A percentile compares a stretch with the other conserved stretches of the same genome.
These are phyloP conservation scores for Dactylonectria macrodidyma DNA, from an alignment of 2,329 filamentous ascomycete genomes.

Conservation along the genomic window DNA sequence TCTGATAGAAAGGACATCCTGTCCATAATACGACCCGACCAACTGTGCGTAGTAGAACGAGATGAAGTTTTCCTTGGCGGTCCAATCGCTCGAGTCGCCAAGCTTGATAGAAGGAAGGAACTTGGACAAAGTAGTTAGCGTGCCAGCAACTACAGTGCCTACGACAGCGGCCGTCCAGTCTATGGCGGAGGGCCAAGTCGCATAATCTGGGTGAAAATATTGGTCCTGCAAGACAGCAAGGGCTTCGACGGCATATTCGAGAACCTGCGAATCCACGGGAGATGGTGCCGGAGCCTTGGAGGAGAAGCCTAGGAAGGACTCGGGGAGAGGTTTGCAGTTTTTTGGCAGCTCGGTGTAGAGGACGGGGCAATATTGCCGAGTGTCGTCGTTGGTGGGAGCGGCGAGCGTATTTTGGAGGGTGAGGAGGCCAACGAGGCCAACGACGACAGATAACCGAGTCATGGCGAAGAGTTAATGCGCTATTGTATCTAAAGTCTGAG, in stretches of 20 bases:
- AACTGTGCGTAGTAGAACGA: constrained; percentile 86
- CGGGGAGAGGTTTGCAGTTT: constrained; percentile 40
- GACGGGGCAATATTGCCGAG: constrained; percentile 43
- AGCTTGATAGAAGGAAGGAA: constrained; percentile 61
- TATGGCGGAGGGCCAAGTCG: constrained; percentile 87
- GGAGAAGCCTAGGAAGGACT: constrained; percentile 41
- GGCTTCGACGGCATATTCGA: constrained; percentile 71
- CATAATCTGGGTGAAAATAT: constrained; percentile 84
- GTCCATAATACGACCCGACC: constrained; percentile 86
- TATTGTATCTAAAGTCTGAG: not conserved
- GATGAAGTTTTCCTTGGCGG: constrained; percentile 81
- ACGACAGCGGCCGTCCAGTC: constrained; percentile 95
- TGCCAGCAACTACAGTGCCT: constrained; percentile 83
- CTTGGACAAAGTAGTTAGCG: constrained; percentile 78
- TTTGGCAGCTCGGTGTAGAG: constrained; percentile 37
- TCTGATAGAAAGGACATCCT: constrained; percentile 82
- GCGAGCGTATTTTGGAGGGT: constrained; percentile 27
- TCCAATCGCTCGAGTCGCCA: constrained; percentile 57
- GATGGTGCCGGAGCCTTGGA: constrained; percentile 19
- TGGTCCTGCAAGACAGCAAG: constrained; percentile 82
- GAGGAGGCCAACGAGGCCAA: constrained; percentile 31
- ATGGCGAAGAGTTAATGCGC: constrained; percentile 16
- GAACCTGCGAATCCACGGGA: constrained; percentile 45
- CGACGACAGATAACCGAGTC: constrained; percentile 31
- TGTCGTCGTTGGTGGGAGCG: constrained; percentile 28